Conservation (phyloP, 2,329 filamentous ascomycete genomes). For the Exophiala sp. region DNA sequence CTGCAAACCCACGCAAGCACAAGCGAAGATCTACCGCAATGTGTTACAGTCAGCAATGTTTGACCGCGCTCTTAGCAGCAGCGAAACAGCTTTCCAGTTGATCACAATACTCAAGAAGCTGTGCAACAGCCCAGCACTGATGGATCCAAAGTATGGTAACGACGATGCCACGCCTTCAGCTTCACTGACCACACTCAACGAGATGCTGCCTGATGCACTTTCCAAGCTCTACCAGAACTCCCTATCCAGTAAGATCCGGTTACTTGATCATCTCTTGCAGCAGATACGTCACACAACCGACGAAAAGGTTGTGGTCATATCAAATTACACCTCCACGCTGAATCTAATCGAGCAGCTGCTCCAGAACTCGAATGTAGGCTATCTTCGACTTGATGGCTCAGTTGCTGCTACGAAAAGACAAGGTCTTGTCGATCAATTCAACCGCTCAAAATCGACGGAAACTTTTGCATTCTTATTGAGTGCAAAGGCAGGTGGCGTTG, state of each 20-base stretch:
- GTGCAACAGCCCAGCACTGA: constrained; percentile 66
- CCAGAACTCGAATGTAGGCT: constrained; percentile 57
- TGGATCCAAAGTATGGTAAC: constrained; percentile 50
- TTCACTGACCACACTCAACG: constrained; percentile 46
- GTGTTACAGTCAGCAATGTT: constrained; percentile 65
- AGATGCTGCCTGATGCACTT: constrained; percentile 54
- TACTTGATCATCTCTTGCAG: constrained; percentile 63
- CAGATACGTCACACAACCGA: constrained; percentile 58
- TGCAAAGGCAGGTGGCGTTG: constrained; percentile 67
- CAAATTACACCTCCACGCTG: constrained; percentile 70
- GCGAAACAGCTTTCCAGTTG: constrained; percentile 61
- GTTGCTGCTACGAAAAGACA: constrained; percentile 64
- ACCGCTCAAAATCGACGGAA: constrained; percentile 53
- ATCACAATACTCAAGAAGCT: constrained; percentile 72
- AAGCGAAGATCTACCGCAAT: constrained; percentile 59
- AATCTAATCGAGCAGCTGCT: constrained; percentile 63
- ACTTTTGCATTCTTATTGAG: constrained; percentile 69
- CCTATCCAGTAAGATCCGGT: constrained; percentile 63
- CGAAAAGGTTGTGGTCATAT: constrained; percentile 73
- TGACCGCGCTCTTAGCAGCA: constrained; percentile 57
- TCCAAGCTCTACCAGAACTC: constrained; percentile 53
- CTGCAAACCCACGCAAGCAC: constrained; percentile 59
- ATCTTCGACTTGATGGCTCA: constrained; percentile 66
- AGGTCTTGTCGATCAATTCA: constrained; percentile 67
- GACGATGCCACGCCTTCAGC: constrained; percentile 49